These are phyloP conservation scores for Voacanga thouarsii DNA, from an alignment of 257 asterid species.

Conservation along the genomic window DNA sequence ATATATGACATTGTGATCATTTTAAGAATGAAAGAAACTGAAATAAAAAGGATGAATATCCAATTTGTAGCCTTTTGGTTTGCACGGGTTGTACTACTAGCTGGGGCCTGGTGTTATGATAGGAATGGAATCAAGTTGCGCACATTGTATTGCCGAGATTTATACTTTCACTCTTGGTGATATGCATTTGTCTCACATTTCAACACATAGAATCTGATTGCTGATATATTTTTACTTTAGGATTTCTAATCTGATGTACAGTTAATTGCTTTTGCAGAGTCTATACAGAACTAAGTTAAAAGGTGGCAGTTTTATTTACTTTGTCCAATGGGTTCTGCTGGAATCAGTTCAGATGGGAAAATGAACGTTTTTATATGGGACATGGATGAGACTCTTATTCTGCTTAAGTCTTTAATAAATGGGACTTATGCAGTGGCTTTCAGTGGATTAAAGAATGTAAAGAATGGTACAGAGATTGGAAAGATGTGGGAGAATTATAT, in stretches of 20 bases:
- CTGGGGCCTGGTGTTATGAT: neutral
- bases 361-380: constrained; percentile 88
- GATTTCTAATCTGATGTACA: neutral
- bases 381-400: constrained; percentile 96
- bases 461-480: constrained; percentile 65
- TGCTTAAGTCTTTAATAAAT: constrained; percentile 70
- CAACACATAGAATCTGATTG: neutral
- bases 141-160: neutral
- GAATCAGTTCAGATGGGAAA: constrained; percentile 37
- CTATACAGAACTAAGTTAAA: neutral
- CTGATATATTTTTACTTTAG: neutral
- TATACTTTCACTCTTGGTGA: neutral
- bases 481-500: constrained; percentile 80
- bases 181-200: neutral
- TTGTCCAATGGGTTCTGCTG: constrained; percentile 17
- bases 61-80: neutral
- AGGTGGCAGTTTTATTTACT: neutral
- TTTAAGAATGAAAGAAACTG: neutral
- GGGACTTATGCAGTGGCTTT: constrained; percentile 72
- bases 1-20: neutral
- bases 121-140: neutral
- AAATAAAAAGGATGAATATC: neutral
- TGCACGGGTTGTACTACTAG: neutral
- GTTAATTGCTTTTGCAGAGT: constrained; percentile 2
- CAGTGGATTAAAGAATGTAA: constrained; percentile 61